Conservation (phyloP, 2,329 filamentous ascomycete species). For the Monosporascus sp. region DNA sequence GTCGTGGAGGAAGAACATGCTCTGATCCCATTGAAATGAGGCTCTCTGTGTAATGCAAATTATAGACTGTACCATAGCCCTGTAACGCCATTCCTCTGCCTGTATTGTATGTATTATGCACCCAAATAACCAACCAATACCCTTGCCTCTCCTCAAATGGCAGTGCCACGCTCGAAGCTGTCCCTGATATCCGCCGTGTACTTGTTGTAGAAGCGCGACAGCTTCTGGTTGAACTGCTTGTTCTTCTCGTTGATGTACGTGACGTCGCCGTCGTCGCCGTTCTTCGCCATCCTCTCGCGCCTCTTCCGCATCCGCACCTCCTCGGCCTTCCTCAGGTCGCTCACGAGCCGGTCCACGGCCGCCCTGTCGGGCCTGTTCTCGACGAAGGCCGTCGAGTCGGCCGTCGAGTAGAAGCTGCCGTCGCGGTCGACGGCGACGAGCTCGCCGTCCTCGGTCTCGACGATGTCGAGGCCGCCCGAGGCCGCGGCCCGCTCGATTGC, state of each 20-base stretch:
- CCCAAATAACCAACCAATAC: neutral
- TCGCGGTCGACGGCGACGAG: conserved; percentile 90
- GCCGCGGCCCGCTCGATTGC: conserved; percentile 81
- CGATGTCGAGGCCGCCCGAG: conserved; percentile 81
- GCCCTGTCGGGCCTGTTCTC: conserved; percentile 85
- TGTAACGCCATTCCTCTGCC: neutral
- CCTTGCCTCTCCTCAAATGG: conserved; percentile 59
- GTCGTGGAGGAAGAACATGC: conserved; percentile 87
- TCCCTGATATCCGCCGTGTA: conserved; percentile 96
- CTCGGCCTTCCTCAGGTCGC: conserved; percentile 83
- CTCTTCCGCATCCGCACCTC: conserved; percentile 82
- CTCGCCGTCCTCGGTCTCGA: conserved; percentile 93
- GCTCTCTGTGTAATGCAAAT: neutral
- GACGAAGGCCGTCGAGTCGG: conserved; percentile 74
- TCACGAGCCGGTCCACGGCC: conserved; percentile 81
- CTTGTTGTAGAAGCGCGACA: conserved; percentile 95
- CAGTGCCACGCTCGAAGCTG: conserved; percentile 94
- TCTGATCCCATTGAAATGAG: conserved; percentile 44
- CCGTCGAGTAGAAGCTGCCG: conserved; percentile 85
- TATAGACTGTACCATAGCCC: conserved; percentile 2
- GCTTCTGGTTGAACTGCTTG: conserved; percentile 99
- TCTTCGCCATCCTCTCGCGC: conserved; percentile 69
- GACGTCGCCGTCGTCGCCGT: conserved; percentile 83
- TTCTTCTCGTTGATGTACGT: conserved; percentile 99
- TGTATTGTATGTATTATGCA: neutral